Conservation (phyloP, 257 asterid genomes). For the Rubia yunnanensis region DNA sequence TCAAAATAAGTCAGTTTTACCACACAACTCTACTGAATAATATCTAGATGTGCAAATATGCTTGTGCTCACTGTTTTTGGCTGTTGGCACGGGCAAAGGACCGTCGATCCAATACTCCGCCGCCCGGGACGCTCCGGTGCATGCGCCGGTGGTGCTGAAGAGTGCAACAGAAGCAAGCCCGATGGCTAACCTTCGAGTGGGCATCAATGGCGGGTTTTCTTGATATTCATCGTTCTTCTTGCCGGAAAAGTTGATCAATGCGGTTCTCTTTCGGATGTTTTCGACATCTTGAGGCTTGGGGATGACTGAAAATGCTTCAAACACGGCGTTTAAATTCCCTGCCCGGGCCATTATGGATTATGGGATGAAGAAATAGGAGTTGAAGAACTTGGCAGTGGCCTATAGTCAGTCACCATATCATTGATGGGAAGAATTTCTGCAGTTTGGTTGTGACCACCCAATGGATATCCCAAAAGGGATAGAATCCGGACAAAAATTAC, state of each 20-base stretch:
- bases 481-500: not conserved
- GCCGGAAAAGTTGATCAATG: slow-evolving; percentile 11
- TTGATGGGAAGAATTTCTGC: too few relatives aligned
- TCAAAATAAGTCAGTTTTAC: too few relatives aligned
- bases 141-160: slow-evolving; percentile 19
- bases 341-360: slow-evolving; percentile 33
- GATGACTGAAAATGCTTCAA: slow-evolving; percentile 29
- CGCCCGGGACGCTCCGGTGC: slow-evolving; percentile 31
- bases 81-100: slow-evolving; percentile 49
- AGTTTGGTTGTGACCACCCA: slow-evolving; percentile 6
- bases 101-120: slow-evolving; percentile 56
- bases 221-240: slow-evolving; percentile 23
- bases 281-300: slow-evolving; percentile 18
- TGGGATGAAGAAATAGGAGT: not conserved
- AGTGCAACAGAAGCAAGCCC: slow-evolving; percentile 41
- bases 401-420: not conserved
- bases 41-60: too few relatives aligned
- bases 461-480: slow-evolving; percentile 10
- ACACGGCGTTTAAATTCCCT: slow-evolving; percentile 28
- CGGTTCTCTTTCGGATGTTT: slow-evolving; percentile 13
- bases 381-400: not conserved
- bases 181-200: slow-evolving; percentile 37
- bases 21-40: too few relatives aligned
- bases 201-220: slow-evolving; percentile 11
- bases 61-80: slow-evolving; percentile 35